Conservation (phyloP, 1,284 basidiomycete species). For the Cutaneotrichosporon cavernicola region DNA sequence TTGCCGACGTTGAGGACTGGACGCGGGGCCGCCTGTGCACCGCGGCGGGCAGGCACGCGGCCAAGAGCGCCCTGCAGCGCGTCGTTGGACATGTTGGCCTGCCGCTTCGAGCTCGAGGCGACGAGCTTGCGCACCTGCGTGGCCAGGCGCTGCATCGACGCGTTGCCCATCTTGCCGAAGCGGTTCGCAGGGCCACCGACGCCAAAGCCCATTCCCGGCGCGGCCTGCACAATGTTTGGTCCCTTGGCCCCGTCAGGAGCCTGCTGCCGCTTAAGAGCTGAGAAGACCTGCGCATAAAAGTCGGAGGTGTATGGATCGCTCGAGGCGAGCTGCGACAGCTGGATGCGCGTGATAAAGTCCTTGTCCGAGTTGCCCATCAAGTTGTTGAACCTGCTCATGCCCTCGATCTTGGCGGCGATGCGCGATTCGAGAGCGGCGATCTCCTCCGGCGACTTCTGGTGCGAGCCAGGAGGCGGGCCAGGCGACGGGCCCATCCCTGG, state of each 20-base stretch:
- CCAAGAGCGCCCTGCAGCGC: constrained; percentile 91
- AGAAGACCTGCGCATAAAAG: constrained; percentile 96
- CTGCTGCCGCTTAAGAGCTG: constrained; percentile 74
- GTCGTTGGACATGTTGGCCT: constrained; percentile 61
- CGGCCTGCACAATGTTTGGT: constrained; percentile 66
- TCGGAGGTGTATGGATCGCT: constrained; percentile 96
- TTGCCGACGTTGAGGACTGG: constrained; percentile 79
- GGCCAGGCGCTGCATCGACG: constrained; percentile 90
- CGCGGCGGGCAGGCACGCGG: constrained; percentile 70
- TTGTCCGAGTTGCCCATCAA: constrained; percentile 91
- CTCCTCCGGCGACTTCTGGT: constrained; percentile 39
- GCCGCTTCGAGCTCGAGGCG: constrained; percentile 80
- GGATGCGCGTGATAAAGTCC: constrained; percentile 99
- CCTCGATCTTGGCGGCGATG: constrained; percentile 47
- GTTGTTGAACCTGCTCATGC: constrained; percentile 90
- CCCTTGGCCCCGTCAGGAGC: constrained; percentile 47
- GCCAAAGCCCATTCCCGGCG: constrained; percentile 72
- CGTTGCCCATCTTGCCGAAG: constrained; percentile 66
- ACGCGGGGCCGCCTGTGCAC: constrained; percentile 72
- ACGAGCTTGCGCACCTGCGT: constrained; percentile 96
- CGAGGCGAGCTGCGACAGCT: constrained; percentile 94
- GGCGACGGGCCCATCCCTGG: constrained; percentile 45
- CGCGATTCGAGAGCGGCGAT: constrained; percentile 40
- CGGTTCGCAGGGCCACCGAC: constrained; percentile 64
- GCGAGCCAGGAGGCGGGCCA: background rate